Percentiles rank a stretch among this genome's conserved stretches.
Evolutionary conservation across 352 stramenopile genomes (phyloP).

Genomic region (Thalassiosira oceanica): DNA sequence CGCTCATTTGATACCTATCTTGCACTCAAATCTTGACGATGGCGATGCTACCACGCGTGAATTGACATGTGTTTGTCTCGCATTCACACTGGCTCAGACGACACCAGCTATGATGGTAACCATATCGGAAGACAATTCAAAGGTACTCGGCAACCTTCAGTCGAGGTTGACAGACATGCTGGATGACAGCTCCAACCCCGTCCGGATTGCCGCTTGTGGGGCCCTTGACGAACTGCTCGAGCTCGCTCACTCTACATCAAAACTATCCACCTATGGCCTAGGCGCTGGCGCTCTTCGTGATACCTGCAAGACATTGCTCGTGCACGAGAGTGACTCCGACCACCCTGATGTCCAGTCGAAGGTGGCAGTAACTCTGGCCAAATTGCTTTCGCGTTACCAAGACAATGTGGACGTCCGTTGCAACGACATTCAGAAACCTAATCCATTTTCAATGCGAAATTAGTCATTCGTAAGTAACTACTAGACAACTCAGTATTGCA

Average conservation of each 20-base stretch:
- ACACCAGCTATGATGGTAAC: conserved; percentile 11
- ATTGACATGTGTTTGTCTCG: conserved; percentile 34
- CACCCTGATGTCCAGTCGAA: no score
- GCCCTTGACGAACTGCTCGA: conserved; percentile 18
- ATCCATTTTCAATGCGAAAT: no score
- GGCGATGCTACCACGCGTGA: conserved; percentile 33
- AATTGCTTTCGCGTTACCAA: no score
- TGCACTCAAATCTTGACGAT: conserved; percentile 44
- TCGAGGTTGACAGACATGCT: conserved; percentile 27
- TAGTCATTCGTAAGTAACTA: no score
- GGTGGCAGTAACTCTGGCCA: no score
- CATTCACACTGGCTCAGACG: conserved; percentile 19
- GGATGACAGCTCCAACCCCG: conserved; percentile 34
- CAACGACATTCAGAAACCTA: no score
- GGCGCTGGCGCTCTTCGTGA: conserved; percentile 11
- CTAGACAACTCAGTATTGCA: no score
- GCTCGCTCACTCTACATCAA: conserved; percentile 4
- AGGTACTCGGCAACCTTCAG: conserved; percentile 21
- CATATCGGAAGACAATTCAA: conserved; percentile 15
- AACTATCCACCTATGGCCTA: conserved; percentile 5
- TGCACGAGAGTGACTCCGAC: no score
- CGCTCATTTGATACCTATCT: conserved; percentile 33
- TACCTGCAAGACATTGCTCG: no score
- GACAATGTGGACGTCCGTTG: no score
- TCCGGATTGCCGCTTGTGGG: conserved; percentile 19